A percentile compares a stretch with the other conserved stretches of the same genome.
Conservation (phyloP, 345 rosid species). For the Eucalyptus virginea region DNA sequence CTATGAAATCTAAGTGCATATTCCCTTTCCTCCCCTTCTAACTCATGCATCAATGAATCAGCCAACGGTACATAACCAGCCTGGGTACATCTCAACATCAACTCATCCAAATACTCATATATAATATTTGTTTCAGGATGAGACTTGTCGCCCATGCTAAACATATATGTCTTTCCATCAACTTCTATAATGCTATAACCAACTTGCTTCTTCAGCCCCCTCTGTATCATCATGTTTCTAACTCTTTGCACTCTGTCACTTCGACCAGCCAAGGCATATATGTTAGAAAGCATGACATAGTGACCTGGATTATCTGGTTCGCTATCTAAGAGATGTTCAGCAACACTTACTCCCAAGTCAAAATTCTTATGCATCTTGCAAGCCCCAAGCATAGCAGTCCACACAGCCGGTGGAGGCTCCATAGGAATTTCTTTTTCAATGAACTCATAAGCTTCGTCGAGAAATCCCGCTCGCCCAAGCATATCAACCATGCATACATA, state of each 20-base stretch:
- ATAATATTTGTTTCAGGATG: constrained; percentile 43
- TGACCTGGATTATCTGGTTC: constrained; percentile 93
- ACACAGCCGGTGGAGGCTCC: constrained; percentile 54
- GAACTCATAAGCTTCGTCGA: constrained; percentile 49
- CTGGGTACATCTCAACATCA: constrained; percentile 55
- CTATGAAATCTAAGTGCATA: constrained; percentile 68
- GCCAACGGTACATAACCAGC: constrained; percentile 48
- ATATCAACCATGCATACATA: constrained; percentile 76
- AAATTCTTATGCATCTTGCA: constrained; percentile 85
- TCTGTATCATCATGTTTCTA: constrained; percentile 55
- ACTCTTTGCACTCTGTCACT: constrained; percentile 53
- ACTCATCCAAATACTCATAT: constrained; percentile 45
- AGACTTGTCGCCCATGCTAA: constrained; percentile 73
- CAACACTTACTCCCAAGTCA: constrained; percentile 61
- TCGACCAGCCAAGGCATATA: constrained; percentile 67
- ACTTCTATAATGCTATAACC: constrained; percentile 67
- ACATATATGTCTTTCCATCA: constrained; percentile 34
- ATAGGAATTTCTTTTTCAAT: constrained; percentile 25
- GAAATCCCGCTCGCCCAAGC: constrained; percentile 78
- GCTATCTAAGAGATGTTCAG: constrained; percentile 49
- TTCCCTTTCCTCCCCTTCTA: constrained; percentile 85
- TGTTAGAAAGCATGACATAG: constrained; percentile 77
- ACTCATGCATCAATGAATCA: constrained; percentile 64
- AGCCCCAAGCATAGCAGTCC: constrained; percentile 96
- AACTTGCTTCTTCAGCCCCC: constrained; percentile 54